Evolutionary conservation across 164 flowering plant species (phyloP), one percentile per base, ranked within the genome.

Genomic region (Annona cherimola): DNA sequence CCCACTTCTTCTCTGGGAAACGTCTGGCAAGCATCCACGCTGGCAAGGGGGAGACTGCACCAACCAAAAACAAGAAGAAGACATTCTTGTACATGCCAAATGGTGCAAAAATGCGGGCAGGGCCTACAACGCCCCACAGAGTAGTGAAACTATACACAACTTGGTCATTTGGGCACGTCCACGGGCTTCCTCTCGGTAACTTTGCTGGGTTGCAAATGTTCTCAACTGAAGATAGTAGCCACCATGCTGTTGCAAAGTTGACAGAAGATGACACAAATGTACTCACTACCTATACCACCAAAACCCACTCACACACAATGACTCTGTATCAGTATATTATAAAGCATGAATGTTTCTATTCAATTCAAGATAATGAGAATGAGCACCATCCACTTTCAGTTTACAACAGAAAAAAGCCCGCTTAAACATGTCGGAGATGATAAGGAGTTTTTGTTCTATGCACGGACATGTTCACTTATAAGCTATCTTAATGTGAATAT

Each of bases 1-100:
- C 76, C 94, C 93, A 63, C 66, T 63, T 63, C 66, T 63, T 63
- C 3, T 8, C 26, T 35, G 66, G 66, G 43, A 63, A 63, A 2
- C 9, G 6, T 4, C 6, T 9, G 18, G 44, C 7, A 11, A 63
- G 6, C 6, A 63, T 63, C 66, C 66, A 63, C 43, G 40, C 66
- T 6, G 40, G 8, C 42, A 63, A 26, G 5, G 66, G 66, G 3
- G 16, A 42, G 7, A 63, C 9, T n/a, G 43, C 43, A 3, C 66
- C 66, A 12, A 63, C 2, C 2, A 63, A 18, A 5, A 63, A 63
- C 42, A 63, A 63, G 26, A 26, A 6, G 16, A 35, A 63, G 42
- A 63, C 11, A 42, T 2, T 63, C 5, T 42, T 35, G 66, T 63
- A 63, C 8, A 5, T 9, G 4, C 66, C 66, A 1, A 35, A 11